Evolutionary conservation across 2,329 filamentous ascomycete genomes (phyloP).

Genomic region (Colletotrichum agaves): DNA sequence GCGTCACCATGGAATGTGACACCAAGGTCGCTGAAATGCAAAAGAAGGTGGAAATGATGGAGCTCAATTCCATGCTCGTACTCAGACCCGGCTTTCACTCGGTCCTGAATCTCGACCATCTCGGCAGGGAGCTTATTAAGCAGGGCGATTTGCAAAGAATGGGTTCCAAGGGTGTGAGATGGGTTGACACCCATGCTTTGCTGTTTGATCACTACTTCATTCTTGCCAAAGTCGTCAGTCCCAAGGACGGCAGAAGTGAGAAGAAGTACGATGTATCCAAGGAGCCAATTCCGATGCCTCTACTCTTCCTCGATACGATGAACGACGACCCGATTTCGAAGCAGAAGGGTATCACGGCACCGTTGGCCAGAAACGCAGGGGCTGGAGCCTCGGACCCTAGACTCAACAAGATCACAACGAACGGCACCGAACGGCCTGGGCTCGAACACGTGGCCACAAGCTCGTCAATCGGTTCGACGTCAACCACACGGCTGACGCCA

Average conservation of each 20-base stretch:
- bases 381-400: conserved; percentile 68
- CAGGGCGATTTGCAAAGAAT: conserved; percentile 90
- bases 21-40: conserved; percentile 91
- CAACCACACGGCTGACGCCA: conserved; percentile 51
- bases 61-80: conserved; percentile 84
- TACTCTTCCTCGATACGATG: conserved; percentile 90
- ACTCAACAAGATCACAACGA: conserved; percentile 65
- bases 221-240: conserved; percentile 80
- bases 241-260: conserved; percentile 75
- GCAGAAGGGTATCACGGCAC: conserved; percentile 77
- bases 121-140: conserved; percentile 90
- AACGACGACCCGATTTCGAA: conserved; percentile 93
- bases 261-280: conserved; percentile 96
- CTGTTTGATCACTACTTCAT: conserved; percentile 98
- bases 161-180: conserved; percentile 88
- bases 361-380: conserved; percentile 68
- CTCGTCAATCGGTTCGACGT: conserved; percentile 69
- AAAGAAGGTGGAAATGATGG: conserved; percentile 88
- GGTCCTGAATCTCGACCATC: conserved; percentile 90
- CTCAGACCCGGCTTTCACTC: conserved; percentile 88
- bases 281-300: conserved; percentile 94
- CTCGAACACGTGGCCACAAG: conserved; percentile 76
- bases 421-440: conserved; percentile 64
- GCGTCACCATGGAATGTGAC: conserved; percentile 91
- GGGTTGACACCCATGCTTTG: conserved; percentile 93